These are phyloP conservation scores for Coemansia sp. DNA, from an alignment of 192 early-diverging fungal species.

Conservation along the genomic window DNA sequence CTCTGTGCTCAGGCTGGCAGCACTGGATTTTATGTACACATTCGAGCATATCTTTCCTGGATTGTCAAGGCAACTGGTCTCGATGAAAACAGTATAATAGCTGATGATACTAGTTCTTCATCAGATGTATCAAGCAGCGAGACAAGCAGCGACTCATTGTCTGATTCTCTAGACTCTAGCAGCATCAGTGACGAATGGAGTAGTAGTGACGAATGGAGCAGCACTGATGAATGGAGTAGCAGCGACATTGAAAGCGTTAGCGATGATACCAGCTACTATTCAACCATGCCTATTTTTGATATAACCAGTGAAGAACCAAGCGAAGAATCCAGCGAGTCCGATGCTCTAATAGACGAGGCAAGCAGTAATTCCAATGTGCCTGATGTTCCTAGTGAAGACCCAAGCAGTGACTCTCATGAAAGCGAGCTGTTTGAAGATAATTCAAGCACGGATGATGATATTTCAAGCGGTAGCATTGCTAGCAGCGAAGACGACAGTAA, in stretches of 20 bases:
- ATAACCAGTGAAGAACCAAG: too few species aligned
- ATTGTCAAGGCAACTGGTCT: not conserved
- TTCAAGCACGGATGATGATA: not conserved
- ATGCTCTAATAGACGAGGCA: too few species aligned
- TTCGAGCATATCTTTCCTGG: constrained; percentile 31
- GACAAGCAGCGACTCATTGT: too few species aligned
- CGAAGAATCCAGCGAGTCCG: not conserved
- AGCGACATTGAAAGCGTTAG: too few species aligned
- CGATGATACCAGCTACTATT: too few species aligned
- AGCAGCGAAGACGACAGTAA: not conserved
- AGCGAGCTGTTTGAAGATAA: constrained; percentile 2
- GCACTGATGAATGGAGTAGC: too few species aligned
- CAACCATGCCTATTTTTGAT: too few species aligned
- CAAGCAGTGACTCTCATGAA: not conserved
- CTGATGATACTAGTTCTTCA: too few species aligned
- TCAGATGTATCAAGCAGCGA: too few species aligned
- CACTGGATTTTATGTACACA: constrained; percentile 32
- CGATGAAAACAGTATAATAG: not conserved
- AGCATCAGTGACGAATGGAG: not conserved
- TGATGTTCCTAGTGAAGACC: too few species aligned
- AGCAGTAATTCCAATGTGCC: not conserved
- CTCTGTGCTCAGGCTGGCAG: constrained; percentile 29
- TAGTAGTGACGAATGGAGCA: not conserved
- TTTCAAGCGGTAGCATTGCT: not conserved
- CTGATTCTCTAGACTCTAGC: not conserved